Base-by-base conservation (phyloP, 2,329 filamentous ascomycete genomes). In the Alternaria novae-zelandiae region DNA sequence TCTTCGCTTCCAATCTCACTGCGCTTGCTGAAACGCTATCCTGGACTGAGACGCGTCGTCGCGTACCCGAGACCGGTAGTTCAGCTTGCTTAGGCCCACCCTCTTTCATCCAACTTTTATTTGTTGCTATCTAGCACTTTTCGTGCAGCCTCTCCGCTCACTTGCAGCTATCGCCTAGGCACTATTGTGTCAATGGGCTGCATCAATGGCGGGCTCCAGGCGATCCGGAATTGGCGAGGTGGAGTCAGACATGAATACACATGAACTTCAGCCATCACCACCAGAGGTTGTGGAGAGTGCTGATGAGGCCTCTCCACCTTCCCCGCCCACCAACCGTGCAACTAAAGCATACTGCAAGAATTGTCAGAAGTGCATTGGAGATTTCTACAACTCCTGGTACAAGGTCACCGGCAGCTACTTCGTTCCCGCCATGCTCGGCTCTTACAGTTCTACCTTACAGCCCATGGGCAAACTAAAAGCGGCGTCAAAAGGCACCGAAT, bases 331-430 rank as follows among this genome's bases (percentile, higher is more conserved):
- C 21, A 70, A 45, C 57, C 69, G 69, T 21, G 74, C 76, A 26
- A 75, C 73, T 20, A 68, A 63, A 53, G 78, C 64, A 63, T 68
- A 71, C 56, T 80, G 78, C 71, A 69, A 66, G 44, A 70, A 60
- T 20, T 80, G 79, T 66, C 49, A 64, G 6, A 51, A 55, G 53
- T 55, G 59, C 8, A 60, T 80, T 55, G 80, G 77, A 58, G 71
- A 79, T 17, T 81, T 79, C 64, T 80, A 74, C 67, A 81, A 81
- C 61, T 71, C 71, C 58, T 82, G 77, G 77, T 64, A 70, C 65
- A 71, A 71, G 57, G 64, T 79, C 59, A 79, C 79, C 25, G 64
- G 70, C 32, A 72, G 70, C 53, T 80, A 80, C 63, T 80, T 75
- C 61, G 68, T 78, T 28, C 79, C 79, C 32, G 66, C 76, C 5